Evolutionary conservation across 768 basidiomycete species (phyloP).

Genomic region (Mycena belliarum): DNA sequence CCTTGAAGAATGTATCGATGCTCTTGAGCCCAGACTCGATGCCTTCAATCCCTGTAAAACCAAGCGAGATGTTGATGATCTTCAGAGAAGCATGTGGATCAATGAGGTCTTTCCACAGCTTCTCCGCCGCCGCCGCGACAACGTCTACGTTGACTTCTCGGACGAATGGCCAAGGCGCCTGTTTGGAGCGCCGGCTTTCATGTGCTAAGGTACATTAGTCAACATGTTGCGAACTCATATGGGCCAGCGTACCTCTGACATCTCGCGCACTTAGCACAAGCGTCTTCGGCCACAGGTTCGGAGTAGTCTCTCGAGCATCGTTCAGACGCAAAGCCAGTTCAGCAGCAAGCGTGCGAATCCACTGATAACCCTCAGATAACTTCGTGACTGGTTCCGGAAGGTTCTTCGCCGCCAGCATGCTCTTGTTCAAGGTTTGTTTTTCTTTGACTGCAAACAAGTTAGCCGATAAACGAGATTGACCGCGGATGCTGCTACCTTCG

Average conservation of each 20-base stretch:
- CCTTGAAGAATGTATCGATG: constrained; percentile 84
- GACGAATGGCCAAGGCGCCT: constrained; percentile 85
- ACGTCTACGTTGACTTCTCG: constrained; percentile 72
- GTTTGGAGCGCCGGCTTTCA: constrained; percentile 72
- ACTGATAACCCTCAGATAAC: constrained; percentile 76
- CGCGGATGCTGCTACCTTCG: background rate
- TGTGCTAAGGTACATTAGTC: constrained; percentile 48
- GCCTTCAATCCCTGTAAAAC: constrained; percentile 76
- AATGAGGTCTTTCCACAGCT: constrained; percentile 87
- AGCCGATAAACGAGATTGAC: background rate
- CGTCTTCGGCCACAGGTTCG: constrained; percentile 90
- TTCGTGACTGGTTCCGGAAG: constrained; percentile 77
- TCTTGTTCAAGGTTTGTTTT: constrained; percentile 77
- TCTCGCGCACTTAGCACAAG: constrained; percentile 78
- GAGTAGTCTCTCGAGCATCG: constrained; percentile 72
- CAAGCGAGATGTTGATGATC: constrained; percentile 70
- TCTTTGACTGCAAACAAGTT: constrained; percentile 68
- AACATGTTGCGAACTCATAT: background rate
- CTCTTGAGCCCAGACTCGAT: constrained; percentile 79
- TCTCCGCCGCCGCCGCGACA: constrained; percentile 74
- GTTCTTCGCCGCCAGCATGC: constrained; percentile 97
- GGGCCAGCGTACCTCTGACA: constrained; percentile 42
- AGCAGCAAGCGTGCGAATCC: constrained; percentile 89
- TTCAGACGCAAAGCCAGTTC: constrained; percentile 85
- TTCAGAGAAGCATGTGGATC: constrained; percentile 57